Conservation (phyloP, 306 rosid genomes). For the Dryas octopetala region DNA sequence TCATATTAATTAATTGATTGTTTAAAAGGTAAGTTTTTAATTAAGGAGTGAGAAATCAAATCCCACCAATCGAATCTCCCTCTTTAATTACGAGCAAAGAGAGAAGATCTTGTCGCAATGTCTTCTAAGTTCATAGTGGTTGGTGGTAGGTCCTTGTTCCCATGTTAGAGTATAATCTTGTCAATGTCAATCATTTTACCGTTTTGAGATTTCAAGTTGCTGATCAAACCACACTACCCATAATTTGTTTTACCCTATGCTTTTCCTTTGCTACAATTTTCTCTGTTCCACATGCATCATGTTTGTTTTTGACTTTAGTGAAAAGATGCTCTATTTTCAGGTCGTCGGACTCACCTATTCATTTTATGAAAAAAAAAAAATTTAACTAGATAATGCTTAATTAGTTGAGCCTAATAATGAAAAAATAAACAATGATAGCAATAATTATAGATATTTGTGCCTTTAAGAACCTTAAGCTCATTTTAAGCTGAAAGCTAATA, state of each 20-base stretch:
- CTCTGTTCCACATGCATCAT: too few relatives aligned
- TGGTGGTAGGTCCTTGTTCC: slow-evolving; percentile 15
- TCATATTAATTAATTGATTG: not conserved
- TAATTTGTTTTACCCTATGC: not conserved
- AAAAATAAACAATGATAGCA: too few relatives aligned
- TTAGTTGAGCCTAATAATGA: too few relatives aligned
- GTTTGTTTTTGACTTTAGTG: too few relatives aligned
- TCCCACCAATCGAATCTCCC: slow-evolving; percentile 5
- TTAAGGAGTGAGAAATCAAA: slow-evolving; percentile 6
- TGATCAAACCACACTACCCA: not conserved
- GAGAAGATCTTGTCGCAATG: slow-evolving; percentile 12
- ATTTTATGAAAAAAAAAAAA: too few relatives aligned
- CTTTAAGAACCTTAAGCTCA: too few relatives aligned
- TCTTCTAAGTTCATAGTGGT: slow-evolving; percentile 19
- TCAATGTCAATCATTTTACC: slow-evolving; percentile 11
- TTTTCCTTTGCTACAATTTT: not conserved
- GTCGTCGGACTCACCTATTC: too few relatives aligned
- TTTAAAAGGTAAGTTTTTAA: not conserved
- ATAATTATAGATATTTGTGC: too few relatives aligned
- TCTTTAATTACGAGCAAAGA: slow-evolving; percentile 21
- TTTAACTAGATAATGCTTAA: too few relatives aligned
- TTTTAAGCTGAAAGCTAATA: too few relatives aligned
- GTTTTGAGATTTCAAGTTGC: slow-evolving; percentile 1
- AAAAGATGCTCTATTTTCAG: too few relatives aligned
- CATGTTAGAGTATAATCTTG: not conserved